Evolutionary conservation across 257 asterid genomes (phyloP), one percentile per base, ranked within the genome.

Genomic region (Scutellaria baicalensis): DNA sequence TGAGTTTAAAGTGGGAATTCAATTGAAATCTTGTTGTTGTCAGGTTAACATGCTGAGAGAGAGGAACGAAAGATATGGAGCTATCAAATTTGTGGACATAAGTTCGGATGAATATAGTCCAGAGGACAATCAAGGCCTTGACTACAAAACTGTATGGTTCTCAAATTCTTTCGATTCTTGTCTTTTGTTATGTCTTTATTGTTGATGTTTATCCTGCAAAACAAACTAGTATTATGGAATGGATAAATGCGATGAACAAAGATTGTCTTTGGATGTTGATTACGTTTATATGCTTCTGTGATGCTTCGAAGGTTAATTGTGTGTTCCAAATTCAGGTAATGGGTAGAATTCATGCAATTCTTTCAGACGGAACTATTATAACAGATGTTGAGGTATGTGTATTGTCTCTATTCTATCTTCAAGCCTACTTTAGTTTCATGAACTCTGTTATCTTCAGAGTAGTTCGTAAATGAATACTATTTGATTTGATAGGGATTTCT

Each of bases 331-430:
- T 75, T 10, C 72, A 92, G 96, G 98, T 64, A 9, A 89, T 92
- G 95, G 96, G 96, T 63, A 83, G 87, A 67, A 92, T 92, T 67
- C 96, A 92, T 68, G 95, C 88, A 11, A 83, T 92, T 59, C 79
- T 56, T 59, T 89, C 94, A 8, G 95, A 92, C 58, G 95, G 96
- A 51, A 86, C 89, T 17, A 84, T 89, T 36, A 94, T 92, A 9
- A 92, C 65, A 58, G 89, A 89, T 65, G 59, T 92, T 73, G 95
- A 92, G 93, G 98, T 92, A 65, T 35, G 38, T 62, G 48, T 54
- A 54, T 63, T 6, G 2, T 52, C n/a, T 52, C n/a, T 18, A 49
- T 49, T 6, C 27, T 14, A 1, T 50, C 17, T 50, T 16, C 27
- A 17, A 47, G 20, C 0, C 14, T 33, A 8, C 31, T 44, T 57